These are phyloP conservation scores for Polytrichum formosum DNA, from an alignment of 225 moss, liverwort and hornwort genomes.

Conservation along the genomic window DNA sequence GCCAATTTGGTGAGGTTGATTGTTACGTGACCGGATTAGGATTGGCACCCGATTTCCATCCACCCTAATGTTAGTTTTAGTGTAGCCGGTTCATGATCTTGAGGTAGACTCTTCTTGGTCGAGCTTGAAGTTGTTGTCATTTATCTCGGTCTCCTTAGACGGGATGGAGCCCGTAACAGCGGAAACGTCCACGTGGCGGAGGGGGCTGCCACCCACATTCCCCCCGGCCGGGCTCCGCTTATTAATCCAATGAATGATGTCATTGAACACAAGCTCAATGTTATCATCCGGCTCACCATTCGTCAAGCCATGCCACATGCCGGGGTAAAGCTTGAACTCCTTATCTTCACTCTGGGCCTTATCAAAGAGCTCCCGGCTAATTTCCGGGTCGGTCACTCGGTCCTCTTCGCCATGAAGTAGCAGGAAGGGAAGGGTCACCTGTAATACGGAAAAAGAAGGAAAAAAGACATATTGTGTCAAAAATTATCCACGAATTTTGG, in stretches of 20 bases:
- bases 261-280: conserved; percentile 63
- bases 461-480: no score
- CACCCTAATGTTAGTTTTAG: no score
- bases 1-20: no score
- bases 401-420: conserved; percentile 68
- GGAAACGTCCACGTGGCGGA: conserved; percentile 48
- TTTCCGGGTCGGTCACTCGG: conserved; percentile 61
- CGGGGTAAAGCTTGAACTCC: conserved; percentile 65
- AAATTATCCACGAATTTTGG: no score
- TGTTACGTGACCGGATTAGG: no score
- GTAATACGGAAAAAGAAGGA: neutral
- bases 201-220: conserved; percentile 21
- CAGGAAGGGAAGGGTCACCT: conserved; percentile 70
- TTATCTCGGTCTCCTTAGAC: neutral
- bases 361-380: conserved; percentile 54
- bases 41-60: no score
- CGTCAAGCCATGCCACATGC: conserved; percentile 85
- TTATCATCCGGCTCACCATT: conserved; percentile 67
- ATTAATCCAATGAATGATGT: conserved; percentile 72
- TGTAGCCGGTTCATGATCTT: neutral
- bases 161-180: conserved; percentile 17
- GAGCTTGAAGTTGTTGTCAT: conserved; percentile 9
- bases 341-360: conserved; percentile 66
- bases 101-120: neutral
- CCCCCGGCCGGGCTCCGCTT: conserved; percentile 31